A percentile compares a stretch with the other conserved stretches of the same genome.
Evolutionary conservation across 1,284 basidiomycete species (phyloP).

Genomic region (Boletellus sp.): DNA sequence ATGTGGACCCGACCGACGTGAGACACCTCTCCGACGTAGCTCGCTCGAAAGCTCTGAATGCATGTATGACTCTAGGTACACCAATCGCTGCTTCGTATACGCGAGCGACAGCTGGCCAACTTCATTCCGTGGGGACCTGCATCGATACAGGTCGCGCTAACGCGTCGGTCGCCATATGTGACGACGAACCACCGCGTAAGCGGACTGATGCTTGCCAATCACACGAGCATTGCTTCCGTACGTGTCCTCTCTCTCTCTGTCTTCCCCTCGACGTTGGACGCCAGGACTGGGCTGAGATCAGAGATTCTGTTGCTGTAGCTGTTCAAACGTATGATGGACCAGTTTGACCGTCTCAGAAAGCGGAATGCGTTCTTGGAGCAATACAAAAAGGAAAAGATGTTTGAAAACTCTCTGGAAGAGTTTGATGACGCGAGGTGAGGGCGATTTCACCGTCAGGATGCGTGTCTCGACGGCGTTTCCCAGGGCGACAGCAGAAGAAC

Average conservation of each 20-base stretch:
- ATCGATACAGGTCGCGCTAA: conserved; percentile 95
- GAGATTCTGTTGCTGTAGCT: conserved; percentile 47
- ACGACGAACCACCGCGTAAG: conserved; percentile 89
- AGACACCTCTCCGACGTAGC: conserved; percentile 18
- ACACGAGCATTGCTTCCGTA: conserved; percentile 94
- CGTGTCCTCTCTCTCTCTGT: conserved; percentile 24
- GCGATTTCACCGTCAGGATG: not conserved
- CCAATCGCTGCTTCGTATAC: conserved; percentile 93
- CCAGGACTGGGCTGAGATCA: not conserved
- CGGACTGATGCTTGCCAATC: conserved; percentile 98
- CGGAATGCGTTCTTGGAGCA: conserved; percentile 95
- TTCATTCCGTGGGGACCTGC: conserved; percentile 99
- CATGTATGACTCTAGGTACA: conserved; percentile 67
- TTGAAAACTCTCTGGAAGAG: conserved; percentile 87
- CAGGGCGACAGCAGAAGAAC: conserved; percentile 81
- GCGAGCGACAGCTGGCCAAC: conserved; percentile 93
- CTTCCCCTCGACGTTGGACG: not conserved
- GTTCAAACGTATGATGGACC: conserved; percentile 94
- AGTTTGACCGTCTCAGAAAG: conserved; percentile 87
- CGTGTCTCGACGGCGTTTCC: not conserved
- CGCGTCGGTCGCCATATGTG: conserved; percentile 87
- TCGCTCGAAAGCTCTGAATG: conserved; percentile 8
- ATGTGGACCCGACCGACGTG: conserved; percentile 97
- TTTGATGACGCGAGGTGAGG: conserved; percentile 88
- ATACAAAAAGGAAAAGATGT: conserved; percentile 96